Percentiles rank a stretch among this genome's conserved stretches.
Evolutionary conservation across 2,329 filamentous ascomycete species (phyloP).

Genomic region (Diaporthe sp.): DNA sequence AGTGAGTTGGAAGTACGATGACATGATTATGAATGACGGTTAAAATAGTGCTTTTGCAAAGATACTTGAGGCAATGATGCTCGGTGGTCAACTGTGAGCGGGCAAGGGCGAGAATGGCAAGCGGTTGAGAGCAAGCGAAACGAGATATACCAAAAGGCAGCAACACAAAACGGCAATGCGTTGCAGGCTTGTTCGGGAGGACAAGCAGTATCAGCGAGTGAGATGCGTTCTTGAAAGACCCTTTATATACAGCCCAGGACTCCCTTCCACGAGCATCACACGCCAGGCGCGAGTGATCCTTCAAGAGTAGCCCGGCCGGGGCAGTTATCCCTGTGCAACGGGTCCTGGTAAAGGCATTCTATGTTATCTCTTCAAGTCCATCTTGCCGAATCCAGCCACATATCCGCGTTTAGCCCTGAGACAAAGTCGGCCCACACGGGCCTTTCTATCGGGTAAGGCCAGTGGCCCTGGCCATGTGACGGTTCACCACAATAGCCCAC

Average conservation of each 20-base stretch:
- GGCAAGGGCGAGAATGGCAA: not conserved
- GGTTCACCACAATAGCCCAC: too few species aligned
- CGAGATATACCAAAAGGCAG: not conserved
- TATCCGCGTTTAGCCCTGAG: too few species aligned
- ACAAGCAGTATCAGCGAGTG: not conserved
- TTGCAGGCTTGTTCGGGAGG: not conserved
- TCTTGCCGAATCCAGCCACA: not conserved
- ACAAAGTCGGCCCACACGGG: too few species aligned
- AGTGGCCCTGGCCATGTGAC: too few species aligned
- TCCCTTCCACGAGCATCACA: not conserved
- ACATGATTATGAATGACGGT: not conserved
- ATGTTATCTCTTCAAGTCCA: not conserved
- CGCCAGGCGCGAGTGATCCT: not conserved
- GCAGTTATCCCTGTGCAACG: not conserved
- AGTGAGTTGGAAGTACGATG: not conserved
- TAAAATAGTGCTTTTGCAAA: not conserved
- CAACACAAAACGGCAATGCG: not conserved
- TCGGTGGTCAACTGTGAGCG: not conserved
- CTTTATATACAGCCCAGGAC: not conserved
- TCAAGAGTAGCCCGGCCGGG: not conserved
- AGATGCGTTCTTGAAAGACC: not conserved
- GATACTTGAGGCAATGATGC: not conserved
- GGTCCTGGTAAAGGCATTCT: not conserved
- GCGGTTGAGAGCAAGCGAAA: not conserved
- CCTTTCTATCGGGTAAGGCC: too few species aligned